phyloP scores from a whole-genome alignment of 2,329 filamentous ascomycete species.

The Achaetomium macrosporum region DNA sequence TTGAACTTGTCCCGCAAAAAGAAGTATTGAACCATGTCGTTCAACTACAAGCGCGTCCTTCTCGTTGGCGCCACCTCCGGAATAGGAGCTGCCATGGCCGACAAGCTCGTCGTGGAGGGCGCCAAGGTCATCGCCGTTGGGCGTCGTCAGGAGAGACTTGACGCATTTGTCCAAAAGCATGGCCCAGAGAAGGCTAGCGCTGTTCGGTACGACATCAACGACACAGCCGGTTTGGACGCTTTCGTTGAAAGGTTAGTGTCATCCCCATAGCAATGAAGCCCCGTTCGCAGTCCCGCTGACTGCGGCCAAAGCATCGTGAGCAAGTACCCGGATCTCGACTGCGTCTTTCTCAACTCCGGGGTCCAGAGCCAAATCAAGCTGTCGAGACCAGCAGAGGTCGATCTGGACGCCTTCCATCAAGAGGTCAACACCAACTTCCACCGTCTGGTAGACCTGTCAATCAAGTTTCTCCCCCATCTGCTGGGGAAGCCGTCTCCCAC shows the following conservation, averaged over 20 bases:
- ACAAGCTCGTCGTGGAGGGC: constrained; percentile 37
- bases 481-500: constrained; percentile 31
- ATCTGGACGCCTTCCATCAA: constrained; percentile 32
- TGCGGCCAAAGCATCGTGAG: constrained; percentile 28
- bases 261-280: not conserved
- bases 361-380: constrained; percentile 46
- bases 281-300: not conserved
- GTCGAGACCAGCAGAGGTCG: constrained; percentile 33
- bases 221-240: constrained; percentile 35
- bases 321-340: constrained; percentile 46
- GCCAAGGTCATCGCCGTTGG: constrained; percentile 51
- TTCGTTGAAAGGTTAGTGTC: constrained; percentile 36
- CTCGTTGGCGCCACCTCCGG: constrained; percentile 50
- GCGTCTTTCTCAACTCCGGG: constrained; percentile 52
- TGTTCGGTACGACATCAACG: constrained; percentile 42
- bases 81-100: constrained; percentile 45
- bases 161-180: constrained; percentile 43
- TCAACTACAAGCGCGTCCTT: constrained; percentile 50
- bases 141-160: constrained; percentile 47
- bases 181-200: constrained; percentile 38
- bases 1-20: not conserved
- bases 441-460: constrained; percentile 18
- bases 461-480: constrained; percentile 22
- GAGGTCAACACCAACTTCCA: constrained; percentile 25
- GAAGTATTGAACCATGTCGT: constrained; percentile 37